Conservation (phyloP, 495 filamentous ascomycete species). For the Talaromyces thailandensis region DNA sequence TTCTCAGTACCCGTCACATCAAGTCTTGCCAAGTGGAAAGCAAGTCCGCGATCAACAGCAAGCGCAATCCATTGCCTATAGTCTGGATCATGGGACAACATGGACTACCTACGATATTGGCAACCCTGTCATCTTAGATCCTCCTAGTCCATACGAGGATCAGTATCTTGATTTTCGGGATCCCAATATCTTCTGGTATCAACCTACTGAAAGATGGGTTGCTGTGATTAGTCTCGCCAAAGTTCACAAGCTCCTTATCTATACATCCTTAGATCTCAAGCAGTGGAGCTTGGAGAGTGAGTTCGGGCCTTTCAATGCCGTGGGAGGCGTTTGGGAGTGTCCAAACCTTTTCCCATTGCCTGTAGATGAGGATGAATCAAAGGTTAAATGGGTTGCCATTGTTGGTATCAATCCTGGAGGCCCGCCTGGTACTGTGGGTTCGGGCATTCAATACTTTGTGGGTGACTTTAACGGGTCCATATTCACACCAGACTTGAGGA, state of each 20-base stretch:
- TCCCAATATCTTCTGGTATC: slow-evolving; percentile 48
- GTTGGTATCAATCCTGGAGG: slow-evolving; percentile 50
- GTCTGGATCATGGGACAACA: slow-evolving; percentile 42
- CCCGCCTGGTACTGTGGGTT: slow-evolving; percentile 39
- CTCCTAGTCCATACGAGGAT: slow-evolving; percentile 20
- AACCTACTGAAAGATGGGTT: slow-evolving; percentile 36
- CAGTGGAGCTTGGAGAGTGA: slow-evolving; percentile 45
- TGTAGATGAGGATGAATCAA: slow-evolving; percentile 18
- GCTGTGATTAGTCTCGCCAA: slow-evolving; percentile 37
- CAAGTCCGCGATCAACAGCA: slow-evolving; percentile 26
- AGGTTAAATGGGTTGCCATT: slow-evolving; percentile 35
- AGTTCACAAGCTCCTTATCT: slow-evolving; percentile 44
- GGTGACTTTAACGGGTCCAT: slow-evolving; percentile 28
- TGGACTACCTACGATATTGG: slow-evolving; percentile 38
- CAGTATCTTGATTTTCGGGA: slow-evolving; percentile 43
- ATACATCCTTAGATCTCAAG: slow-evolving; percentile 41
- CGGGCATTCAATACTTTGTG: slow-evolving; percentile 26
- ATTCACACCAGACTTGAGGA: slow-evolving; percentile 18
- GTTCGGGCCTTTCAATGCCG: slow-evolving; percentile 40
- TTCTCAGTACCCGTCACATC: slow-evolving; percentile 12
- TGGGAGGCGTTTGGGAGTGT: slow-evolving; percentile 52
- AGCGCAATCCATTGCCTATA: slow-evolving; percentile 49
- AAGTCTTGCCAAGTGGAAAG: slow-evolving; percentile 20
- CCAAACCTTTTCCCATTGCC: slow-evolving; percentile 38
- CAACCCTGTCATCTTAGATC: slow-evolving; percentile 44